phyloP scores from a whole-genome alignment of 768 basidiomycete species.

The Russula dissimulans region DNA sequence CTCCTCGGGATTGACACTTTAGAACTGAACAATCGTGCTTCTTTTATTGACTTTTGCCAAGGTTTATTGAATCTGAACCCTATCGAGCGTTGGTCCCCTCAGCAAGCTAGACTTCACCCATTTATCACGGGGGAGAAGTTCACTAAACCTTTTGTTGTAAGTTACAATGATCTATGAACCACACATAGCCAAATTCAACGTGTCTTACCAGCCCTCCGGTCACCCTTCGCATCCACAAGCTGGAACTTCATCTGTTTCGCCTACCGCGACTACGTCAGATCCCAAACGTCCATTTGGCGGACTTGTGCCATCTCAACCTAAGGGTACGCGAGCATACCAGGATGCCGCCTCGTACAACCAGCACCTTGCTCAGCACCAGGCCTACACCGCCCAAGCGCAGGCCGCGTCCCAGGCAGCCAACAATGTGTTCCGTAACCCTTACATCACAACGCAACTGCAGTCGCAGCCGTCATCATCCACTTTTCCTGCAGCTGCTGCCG shows the following conservation, averaged over 20 bases:
- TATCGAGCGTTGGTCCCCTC: conserved; percentile 92
- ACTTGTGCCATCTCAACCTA: conserved; percentile 79
- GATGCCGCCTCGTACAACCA: conserved; percentile 94
- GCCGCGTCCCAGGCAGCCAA: conserved; percentile 63
- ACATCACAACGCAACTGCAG: conserved; percentile 43
- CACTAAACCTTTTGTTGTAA: conserved; percentile 73
- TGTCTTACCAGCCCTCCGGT: conserved; percentile 20
- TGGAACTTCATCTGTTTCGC: conserved; percentile 24
- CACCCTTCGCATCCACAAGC: conserved; percentile 18
- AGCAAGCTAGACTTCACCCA: conserved; percentile 90
- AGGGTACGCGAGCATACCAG: conserved; percentile 76
- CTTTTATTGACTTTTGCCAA: conserved; percentile 96
- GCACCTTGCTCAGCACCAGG: conserved; percentile 89
- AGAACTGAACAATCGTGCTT: conserved; percentile 91
- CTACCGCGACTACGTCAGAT: conserved; percentile 37
- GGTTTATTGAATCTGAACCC: conserved; percentile 93
- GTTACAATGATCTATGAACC: conserved; percentile 23
- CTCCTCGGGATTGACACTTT: not conserved
- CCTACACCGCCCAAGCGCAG: conserved; percentile 81
- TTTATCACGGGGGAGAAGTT: conserved; percentile 98
- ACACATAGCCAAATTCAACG: not conserved
- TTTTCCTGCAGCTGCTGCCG: conserved; percentile 26
- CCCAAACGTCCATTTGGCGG: conserved; percentile 91
- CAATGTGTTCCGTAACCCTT: conserved; percentile 69
- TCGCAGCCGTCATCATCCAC: conserved; percentile 26